Conservation (phyloP, 257 asterid genomes). For the Mitragyna speciosa region DNA sequence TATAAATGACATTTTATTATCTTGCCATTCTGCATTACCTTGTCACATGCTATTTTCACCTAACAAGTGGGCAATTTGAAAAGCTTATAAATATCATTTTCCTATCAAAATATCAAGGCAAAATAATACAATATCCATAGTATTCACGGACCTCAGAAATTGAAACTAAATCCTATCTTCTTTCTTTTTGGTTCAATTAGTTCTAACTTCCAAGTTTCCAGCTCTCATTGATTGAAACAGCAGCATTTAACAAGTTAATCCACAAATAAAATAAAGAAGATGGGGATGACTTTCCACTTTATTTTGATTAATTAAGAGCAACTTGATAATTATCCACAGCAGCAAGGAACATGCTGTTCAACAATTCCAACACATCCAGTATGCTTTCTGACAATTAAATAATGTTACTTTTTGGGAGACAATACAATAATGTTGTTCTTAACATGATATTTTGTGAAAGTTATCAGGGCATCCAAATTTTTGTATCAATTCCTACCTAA, state of each 20-base stretch:
- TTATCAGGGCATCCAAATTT: neutral
- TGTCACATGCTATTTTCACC: too few relatives aligned
- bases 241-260: neutral
- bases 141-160: neutral
- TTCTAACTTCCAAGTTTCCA: neutral
- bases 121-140: neutral
- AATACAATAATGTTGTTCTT: neutral
- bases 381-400: conserved; percentile 24
- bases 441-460: neutral
- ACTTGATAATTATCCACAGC: conserved; percentile 34
- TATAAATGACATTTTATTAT: too few relatives aligned
- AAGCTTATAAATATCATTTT: too few relatives aligned
- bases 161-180: neutral
- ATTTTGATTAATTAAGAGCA: conserved; percentile 34
- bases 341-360: conserved; percentile 34
- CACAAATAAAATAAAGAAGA: conserved; percentile 7
- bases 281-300: conserved; percentile 23
- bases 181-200: neutral
- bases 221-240: conserved; percentile 2
- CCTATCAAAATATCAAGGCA: neutral
- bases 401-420: neutral
- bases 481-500: neutral
- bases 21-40: too few relatives aligned
- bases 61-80: too few relatives aligned
- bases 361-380: conserved; percentile 37